Percentiles rank a stretch among this genome's conserved stretches.
Conservation (phyloP, 2,329 filamentous ascomycete species). For the Fusarium sp. region DNA sequence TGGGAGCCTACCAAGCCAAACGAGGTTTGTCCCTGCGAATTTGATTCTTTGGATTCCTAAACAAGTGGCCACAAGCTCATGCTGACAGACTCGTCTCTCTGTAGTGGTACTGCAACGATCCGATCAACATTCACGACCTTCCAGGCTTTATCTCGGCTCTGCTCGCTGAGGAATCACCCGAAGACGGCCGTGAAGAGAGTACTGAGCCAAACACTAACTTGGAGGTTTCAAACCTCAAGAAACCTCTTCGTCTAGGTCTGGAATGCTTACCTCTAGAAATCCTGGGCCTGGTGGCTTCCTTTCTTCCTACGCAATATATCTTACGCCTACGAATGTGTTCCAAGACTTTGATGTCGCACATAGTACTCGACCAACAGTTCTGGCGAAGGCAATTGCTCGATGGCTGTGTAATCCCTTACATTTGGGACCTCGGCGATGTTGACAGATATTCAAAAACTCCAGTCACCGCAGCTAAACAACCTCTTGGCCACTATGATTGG, state of each 20-base stretch:
- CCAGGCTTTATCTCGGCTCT: neutral
- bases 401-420: neutral
- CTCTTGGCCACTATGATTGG: neutral
- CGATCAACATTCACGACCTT: neutral
- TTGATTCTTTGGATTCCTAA: neutral
- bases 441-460: neutral
- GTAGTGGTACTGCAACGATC: constrained; percentile 7
- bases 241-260: neutral
- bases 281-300: neutral
- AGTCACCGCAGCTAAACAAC: neutral
- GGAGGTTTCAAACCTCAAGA: neutral
- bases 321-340: neutral
- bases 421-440: neutral
- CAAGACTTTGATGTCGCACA: neutral
- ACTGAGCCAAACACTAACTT: no score
- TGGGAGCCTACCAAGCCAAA: neutral
- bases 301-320: neutral
- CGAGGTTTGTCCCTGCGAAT: neutral
- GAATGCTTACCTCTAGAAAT: neutral
- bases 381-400: neutral
- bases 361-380: neutral
- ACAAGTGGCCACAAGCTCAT: neutral
- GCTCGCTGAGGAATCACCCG: neutral
- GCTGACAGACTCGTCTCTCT: neutral
- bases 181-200: no score